Evolutionary conservation across 2,329 filamentous ascomycete genomes (phyloP).

Genomic region (Aspergillus sp.): DNA sequence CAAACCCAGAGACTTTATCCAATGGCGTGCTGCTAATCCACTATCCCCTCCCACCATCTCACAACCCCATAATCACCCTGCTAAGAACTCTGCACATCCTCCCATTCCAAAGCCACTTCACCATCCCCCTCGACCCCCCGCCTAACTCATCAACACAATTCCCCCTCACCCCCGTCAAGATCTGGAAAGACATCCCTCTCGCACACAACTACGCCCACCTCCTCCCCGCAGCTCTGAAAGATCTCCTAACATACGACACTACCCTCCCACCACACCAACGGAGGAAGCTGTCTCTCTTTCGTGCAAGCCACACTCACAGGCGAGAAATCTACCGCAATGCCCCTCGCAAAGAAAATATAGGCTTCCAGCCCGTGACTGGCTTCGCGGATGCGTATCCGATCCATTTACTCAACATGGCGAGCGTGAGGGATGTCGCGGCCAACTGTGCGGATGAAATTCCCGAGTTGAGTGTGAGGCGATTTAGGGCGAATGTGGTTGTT

Average conservation of each 20-base stretch:
- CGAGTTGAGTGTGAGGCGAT: slow-evolving; percentile 54
- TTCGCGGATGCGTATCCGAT: slow-evolving; percentile 63
- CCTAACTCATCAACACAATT: slow-evolving; percentile 49
- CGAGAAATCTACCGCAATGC: slow-evolving; percentile 58
- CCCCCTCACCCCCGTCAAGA: slow-evolving; percentile 49
- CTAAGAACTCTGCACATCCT: slow-evolving; percentile 27
- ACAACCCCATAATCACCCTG: slow-evolving; percentile 9
- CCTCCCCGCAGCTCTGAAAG: slow-evolving; percentile 51
- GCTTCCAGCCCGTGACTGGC: slow-evolving; percentile 56
- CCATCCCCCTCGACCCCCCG: slow-evolving; percentile 56
- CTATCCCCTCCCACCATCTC: slow-evolving; percentile 37
- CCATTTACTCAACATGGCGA: slow-evolving; percentile 58
- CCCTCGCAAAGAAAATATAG: slow-evolving; percentile 53
- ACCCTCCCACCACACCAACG: not conserved
- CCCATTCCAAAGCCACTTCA: slow-evolving; percentile 48
- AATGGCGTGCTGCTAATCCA: slow-evolving; percentile 57
- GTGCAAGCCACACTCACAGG: slow-evolving; percentile 47
- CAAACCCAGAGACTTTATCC: slow-evolving; percentile 52
- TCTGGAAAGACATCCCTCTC: slow-evolving; percentile 58
- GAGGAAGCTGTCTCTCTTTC: slow-evolving; percentile 53
- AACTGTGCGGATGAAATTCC: slow-evolving; percentile 44
- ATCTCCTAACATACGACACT: slow-evolving; percentile 43
- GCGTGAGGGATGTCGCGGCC: slow-evolving; percentile 53
- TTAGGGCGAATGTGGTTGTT: slow-evolving; percentile 61
- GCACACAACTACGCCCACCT: slow-evolving; percentile 44